phyloP scores from a whole-genome alignment of 306 rosid species.

The Abrus pulchellus region DNA sequence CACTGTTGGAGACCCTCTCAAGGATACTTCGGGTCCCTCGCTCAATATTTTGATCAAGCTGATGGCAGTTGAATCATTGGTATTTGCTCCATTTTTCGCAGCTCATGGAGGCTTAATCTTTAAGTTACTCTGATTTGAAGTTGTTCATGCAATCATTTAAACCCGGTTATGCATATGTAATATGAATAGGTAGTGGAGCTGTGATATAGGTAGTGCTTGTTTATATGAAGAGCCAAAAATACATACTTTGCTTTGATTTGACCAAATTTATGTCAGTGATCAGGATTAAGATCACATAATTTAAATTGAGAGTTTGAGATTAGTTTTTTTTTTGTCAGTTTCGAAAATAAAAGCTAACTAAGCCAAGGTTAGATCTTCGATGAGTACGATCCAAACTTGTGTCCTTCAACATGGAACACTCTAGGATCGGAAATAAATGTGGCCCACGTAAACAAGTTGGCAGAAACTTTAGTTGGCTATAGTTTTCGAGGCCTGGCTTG shows the following conservation, averaged over 20 bases:
- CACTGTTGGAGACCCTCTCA: conserved; percentile 71
- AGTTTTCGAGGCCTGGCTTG: conserved; percentile 51
- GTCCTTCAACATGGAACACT: conserved; percentile 34
- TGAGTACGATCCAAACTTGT: not conserved
- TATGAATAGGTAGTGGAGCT: not conserved
- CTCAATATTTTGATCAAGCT: conserved; percentile 75
- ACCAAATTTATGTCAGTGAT: not conserved
- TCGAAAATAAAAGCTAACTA: conserved; percentile 2
- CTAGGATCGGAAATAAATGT: conserved; percentile 27
- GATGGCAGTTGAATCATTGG: conserved; percentile 75
- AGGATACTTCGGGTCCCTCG: conserved; percentile 77
- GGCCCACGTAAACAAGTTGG: conserved; percentile 13
- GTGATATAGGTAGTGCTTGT: conserved; percentile 31
- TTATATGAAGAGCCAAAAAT: not conserved
- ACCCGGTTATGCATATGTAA: not conserved
- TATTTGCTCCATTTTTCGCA: conserved; percentile 75
- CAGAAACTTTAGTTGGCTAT: conserved; percentile 14
- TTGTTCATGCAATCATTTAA: not conserved
- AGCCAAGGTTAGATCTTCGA: not conserved
- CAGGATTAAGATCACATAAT: conserved; percentile 22
- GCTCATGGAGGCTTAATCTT: conserved; percentile 76
- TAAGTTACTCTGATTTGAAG: conserved; percentile 52
- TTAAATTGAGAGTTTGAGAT: not conserved
- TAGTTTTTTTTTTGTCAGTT: too few species aligned
- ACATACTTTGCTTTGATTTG: not conserved